Base-by-base conservation (phyloP, 2,329 filamentous ascomycete genomes). In the Monilinia polystroma region DNA sequence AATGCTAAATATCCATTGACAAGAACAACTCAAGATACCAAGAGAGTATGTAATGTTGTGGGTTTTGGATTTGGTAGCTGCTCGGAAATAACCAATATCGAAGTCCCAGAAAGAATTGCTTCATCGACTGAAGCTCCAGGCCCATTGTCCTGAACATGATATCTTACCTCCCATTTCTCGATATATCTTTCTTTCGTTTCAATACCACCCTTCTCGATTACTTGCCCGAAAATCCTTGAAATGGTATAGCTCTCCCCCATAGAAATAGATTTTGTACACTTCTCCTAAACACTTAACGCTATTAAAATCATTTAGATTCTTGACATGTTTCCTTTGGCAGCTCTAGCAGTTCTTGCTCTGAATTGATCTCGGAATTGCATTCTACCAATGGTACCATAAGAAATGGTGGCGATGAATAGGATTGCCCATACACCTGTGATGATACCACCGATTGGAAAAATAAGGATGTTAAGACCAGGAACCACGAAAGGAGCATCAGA, bases 381-480 rank as follows among this genome's bases (percentile, higher is more conserved):
- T 65, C 90, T 83, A 75, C 88, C 83, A 67, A 85, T 82, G 5
- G 89, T 91, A 66, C 90, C 90, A 66, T 84, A 83, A 3, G 83
- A 88, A 69, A 89, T 85, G 29, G 83, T 85, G 0, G 77, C 76
- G 8, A 87, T 62, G 35, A 88, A 85, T 26, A 90, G 68, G 0
- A 83, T 69, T 2, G 86, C 77, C 88, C 90, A 93, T 16, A 84
- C 73, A 51, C 83, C 79, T 2, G 85, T 89, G 72, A 93, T 82
- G 71, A 91, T 79, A n/a, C 89, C 79, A 23, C 90, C 90, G 41
- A 89, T 80, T 10, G 90, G 90, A 77, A 90, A 88, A 68, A 92
- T 85, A 72, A 90, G 81, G 64, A 92, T 82, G 68, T 85, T 83
- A 51, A 86, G 83, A 55, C 90, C 90, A 0, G 90, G 90, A 1